These are phyloP conservation scores for Boletus vinaceobasis DNA, from an alignment of 768 basidiomycete genomes.

Conservation along the genomic window DNA sequence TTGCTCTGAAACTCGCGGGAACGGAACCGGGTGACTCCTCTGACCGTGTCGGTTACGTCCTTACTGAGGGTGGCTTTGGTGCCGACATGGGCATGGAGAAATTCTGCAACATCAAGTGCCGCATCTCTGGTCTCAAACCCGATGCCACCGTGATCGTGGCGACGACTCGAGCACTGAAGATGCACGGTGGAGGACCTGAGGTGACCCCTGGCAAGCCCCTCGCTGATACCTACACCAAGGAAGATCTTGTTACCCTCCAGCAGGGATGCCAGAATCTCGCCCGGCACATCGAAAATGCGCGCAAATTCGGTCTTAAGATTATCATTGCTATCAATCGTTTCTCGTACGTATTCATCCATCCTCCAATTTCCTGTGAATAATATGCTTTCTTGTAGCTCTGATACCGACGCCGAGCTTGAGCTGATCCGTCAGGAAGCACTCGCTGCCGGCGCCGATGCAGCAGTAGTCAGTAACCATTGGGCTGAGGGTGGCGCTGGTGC, in stretches of 20 bases:
- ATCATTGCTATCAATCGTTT: constrained; percentile 96
- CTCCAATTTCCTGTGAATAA: neutral
- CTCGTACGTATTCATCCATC: constrained; percentile 53
- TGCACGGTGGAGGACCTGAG: constrained; percentile 98
- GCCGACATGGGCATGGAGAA: constrained; percentile 99
- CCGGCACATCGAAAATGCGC: constrained; percentile 91
- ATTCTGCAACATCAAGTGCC: constrained; percentile 99
- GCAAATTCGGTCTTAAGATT: constrained; percentile 95
- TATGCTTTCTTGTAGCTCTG: constrained; percentile 51
- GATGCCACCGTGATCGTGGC: constrained; percentile 96
- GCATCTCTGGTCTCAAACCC: constrained; percentile 86
- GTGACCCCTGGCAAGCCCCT: constrained; percentile 95
- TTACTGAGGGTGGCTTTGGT: constrained; percentile 98
- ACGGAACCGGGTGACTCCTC: constrained; percentile 85
- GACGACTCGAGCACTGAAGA: constrained; percentile 96
- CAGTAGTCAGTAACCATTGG: constrained; percentile 97
- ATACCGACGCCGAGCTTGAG: constrained; percentile 85
- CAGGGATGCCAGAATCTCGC: constrained; percentile 91
- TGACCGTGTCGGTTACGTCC: constrained; percentile 85
- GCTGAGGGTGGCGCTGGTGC: constrained; percentile 93
- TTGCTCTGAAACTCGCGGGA: constrained; percentile 95
- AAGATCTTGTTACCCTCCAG: constrained; percentile 84
- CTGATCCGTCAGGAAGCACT: constrained; percentile 79
- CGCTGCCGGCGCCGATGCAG: constrained; percentile 87
- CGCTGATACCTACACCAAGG: constrained; percentile 90